phyloP scores from a whole-genome alignment of 2,329 filamentous ascomycete genomes.

The Beauveria medogensis region DNA sequence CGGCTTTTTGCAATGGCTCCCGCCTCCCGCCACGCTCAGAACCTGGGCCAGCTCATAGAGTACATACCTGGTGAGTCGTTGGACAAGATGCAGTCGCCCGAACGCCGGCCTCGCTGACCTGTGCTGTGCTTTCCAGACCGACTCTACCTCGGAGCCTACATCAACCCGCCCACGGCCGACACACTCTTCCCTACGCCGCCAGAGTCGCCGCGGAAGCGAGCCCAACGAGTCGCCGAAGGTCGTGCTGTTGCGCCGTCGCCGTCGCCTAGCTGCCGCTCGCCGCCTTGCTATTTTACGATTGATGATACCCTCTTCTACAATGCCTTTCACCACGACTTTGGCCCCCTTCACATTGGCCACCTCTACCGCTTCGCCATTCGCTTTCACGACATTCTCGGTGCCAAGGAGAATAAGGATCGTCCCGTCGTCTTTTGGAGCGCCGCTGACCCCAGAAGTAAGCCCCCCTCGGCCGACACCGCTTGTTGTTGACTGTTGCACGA shows the following conservation, averaged over 20 bases:
- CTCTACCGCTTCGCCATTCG: slow-evolving; percentile 93
- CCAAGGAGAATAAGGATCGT: slow-evolving; percentile 80
- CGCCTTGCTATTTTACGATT: slow-evolving; percentile 90
- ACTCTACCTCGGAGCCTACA: slow-evolving; percentile 89
- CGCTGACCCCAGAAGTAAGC: slow-evolving; percentile 78
- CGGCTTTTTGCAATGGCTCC: slow-evolving; percentile 38
- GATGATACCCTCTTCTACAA: slow-evolving; percentile 93
- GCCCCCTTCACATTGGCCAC: slow-evolving; percentile 93
- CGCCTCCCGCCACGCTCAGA: slow-evolving; percentile 41
- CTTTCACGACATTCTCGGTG: slow-evolving; percentile 89
- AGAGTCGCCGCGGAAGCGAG: slow-evolving; percentile 27
- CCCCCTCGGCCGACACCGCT: slow-evolving; percentile 16
- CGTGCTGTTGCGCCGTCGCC: slow-evolving; percentile 23
- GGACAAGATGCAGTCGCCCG: no score
- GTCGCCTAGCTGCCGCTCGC: slow-evolving; percentile 25
- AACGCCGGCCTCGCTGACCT: not conserved
- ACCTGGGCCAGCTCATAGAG: slow-evolving; percentile 84
- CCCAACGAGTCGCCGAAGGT: slow-evolving; percentile 52
- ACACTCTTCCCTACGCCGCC: slow-evolving; percentile 74
- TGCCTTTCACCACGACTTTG: slow-evolving; percentile 97
- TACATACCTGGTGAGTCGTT: slow-evolving; percentile 76
- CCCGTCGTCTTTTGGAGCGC: slow-evolving; percentile 95
- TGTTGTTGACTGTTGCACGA: not conserved
- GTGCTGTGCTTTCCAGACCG: slow-evolving; percentile 54
- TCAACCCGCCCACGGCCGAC: slow-evolving; percentile 67